Base-by-base conservation (phyloP, 140 eudicot species). In the Oenanthe javanica region DNA sequence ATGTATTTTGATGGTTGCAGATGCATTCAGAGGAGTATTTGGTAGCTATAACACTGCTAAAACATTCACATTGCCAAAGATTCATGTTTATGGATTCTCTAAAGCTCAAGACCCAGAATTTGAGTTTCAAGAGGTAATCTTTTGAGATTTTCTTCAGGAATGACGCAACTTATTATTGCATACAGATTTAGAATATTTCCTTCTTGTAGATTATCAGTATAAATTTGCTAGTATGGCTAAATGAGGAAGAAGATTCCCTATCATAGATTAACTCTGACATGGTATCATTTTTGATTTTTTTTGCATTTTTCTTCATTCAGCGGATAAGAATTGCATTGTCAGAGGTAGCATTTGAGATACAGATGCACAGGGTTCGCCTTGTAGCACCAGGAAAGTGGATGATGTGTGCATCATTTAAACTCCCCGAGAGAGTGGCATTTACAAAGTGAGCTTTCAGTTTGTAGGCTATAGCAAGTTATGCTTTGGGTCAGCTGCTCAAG, bases 371-470 rank as follows among this genome's bases (percentile, higher is more conserved):
- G 75, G 97, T 95, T 78, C 97, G 97, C 31, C 91, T 88, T 40
- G 99, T 95, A 4, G 99, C 99, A 71, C 99, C 99, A 0, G 97
- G 97, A 79, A 95, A 95, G 80, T 95, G 97, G 97, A 95, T 95
- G 99, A 15, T 95, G 79, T 95, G 97, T 85, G 99, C 99, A 71
- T 95, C 99, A 76, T 95, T 95, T 76, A 79, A 86, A 45, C 92
- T 95, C n/a, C 97, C 99, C 0, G 90, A 88, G 87, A 86, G 80
- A 45, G 93, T 89, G 7, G 99, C 96, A 9, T 86, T 82, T 80
- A 82, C 87, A 15, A 81, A 81, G 55, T 79, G 83, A 1, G 67
- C 83, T 48, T 82, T 77, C 50, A 67, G 78, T 51, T 59, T 81
- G 81, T 78, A 84, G 66, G 57, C 10, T 7, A 18, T 67, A 12